Percentiles rank a stretch among this genome's conserved stretches.
phyloP scores from a whole-genome alignment of 2,329 filamentous ascomycete species.

The Sarocladiaceae sp. region DNA sequence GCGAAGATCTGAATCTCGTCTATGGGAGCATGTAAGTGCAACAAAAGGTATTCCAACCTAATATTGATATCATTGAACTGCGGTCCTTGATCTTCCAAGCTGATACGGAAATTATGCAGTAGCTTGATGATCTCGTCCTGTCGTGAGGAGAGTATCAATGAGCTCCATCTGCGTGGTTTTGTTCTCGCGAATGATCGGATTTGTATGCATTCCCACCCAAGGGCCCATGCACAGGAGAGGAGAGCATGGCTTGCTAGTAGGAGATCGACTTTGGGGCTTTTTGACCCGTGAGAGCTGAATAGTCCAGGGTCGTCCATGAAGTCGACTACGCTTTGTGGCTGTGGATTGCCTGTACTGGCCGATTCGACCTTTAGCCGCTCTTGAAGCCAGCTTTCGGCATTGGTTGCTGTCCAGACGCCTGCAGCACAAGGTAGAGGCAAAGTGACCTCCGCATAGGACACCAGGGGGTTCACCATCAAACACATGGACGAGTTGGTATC shows the following conservation, averaged over 20 bases:
- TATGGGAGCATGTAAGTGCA: slow-evolving; percentile 35
- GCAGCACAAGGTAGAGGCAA: slow-evolving; percentile 18
- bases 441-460: slow-evolving; percentile 27
- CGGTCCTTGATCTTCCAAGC: background rate
- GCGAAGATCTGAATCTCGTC: slow-evolving; percentile 38
- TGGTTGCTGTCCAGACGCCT: slow-evolving; percentile 21
- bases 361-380: slow-evolving; percentile 18
- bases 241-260: slow-evolving; percentile 12
- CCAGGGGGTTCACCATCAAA: slow-evolving; percentile 22
- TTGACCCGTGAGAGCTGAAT: background rate
- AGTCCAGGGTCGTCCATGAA: slow-evolving; percentile 16
- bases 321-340: slow-evolving; percentile 13
- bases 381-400: slow-evolving; percentile 12
- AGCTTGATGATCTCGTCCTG: slow-evolving; percentile 24
- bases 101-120: slow-evolving; percentile 11
- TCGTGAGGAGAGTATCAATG: slow-evolving; percentile 20
- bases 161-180: slow-evolving; percentile 21
- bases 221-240: slow-evolving; percentile 21
- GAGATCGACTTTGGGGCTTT: background rate
- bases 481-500: slow-evolving; percentile 25
- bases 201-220: slow-evolving; percentile 26
- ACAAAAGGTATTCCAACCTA: slow-evolving; percentile 25
- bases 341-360: background rate
- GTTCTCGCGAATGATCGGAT: slow-evolving; percentile 19
- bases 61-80: slow-evolving; percentile 24